phyloP scores from a whole-genome alignment of 1,139 yeast genomes.

The Candida sanyaensis region DNA sequence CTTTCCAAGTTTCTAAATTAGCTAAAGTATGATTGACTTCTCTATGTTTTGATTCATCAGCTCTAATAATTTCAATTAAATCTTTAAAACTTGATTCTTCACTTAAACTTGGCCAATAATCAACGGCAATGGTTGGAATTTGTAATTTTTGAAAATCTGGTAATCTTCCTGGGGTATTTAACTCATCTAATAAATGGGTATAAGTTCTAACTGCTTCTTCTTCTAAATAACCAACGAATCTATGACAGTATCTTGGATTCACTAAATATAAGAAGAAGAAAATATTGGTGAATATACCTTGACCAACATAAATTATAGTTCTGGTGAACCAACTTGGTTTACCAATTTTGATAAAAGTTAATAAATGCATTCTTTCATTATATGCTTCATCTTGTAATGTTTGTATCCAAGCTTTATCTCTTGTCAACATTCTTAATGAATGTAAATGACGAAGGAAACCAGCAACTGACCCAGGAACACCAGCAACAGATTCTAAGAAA shows the following conservation, averaged over 20 bases:
- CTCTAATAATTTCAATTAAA: slow-evolving; percentile 55
- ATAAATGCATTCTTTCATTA: slow-evolving; percentile 76
- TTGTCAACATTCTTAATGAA: slow-evolving; percentile 56
- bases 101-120: slow-evolving; percentile 60
- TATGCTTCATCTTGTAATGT: slow-evolving; percentile 76
- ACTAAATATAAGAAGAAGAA: slow-evolving; percentile 64
- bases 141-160: slow-evolving; percentile 46
- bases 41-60: slow-evolving; percentile 75
- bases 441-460: slow-evolving; percentile 68
- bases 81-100: slow-evolving; percentile 58
- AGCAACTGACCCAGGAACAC: slow-evolving; percentile 80
- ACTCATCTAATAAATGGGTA: slow-evolving; percentile 57
- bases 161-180: slow-evolving; percentile 52
- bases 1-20: slow-evolving; percentile 52
- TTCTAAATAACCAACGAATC: slow-evolving; percentile 78
- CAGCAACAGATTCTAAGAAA: slow-evolving; percentile 73
- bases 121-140: slow-evolving; percentile 60
- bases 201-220: slow-evolving; percentile 80
- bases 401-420: slow-evolving; percentile 80
- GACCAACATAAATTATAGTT: slow-evolving; percentile 60
- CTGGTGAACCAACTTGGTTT: slow-evolving; percentile 65
- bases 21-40: slow-evolving; percentile 80
- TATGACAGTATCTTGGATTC: slow-evolving; percentile 67
- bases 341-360: slow-evolving; percentile 68
- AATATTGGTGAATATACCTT: slow-evolving; percentile 68